These are phyloP conservation scores for Entoloma clypeatum DNA, from an alignment of 1,284 basidiomycete genomes.

Conservation along the genomic window DNA sequence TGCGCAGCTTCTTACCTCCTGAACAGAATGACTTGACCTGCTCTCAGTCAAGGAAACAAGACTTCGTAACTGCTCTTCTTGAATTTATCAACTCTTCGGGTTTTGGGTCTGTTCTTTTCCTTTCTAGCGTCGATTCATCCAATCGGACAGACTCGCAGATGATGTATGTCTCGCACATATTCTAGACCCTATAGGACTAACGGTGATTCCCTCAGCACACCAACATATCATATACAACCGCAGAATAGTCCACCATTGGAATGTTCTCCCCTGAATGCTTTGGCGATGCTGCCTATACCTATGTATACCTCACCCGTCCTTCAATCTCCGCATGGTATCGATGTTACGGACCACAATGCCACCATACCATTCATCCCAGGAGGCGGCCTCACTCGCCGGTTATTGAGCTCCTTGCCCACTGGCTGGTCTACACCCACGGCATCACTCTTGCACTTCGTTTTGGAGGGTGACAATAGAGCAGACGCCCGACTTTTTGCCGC, in stretches of 20 bases:
- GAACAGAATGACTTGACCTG: conserved; percentile 1
- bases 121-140: conserved; percentile 72
- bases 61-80: conserved; percentile 56
- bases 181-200: conserved; percentile 11
- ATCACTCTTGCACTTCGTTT: conserved; percentile 59
- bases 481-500: conserved; percentile 66
- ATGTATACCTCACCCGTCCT: conserved; percentile 44
- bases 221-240: conserved; percentile 54
- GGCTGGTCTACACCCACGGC: conserved; percentile 56
- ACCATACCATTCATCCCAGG: conserved; percentile 72
- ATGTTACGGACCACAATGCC: conserved; percentile 22
- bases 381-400: conserved; percentile 65
- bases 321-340: conserved; percentile 32
- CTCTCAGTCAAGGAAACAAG: conserved; percentile 59
- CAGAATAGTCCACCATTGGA: conserved; percentile 34
- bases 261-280: conserved; percentile 36
- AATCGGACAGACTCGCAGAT: conserved; percentile 75
- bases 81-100: conserved; percentile 49
- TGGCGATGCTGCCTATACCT: conserved; percentile 45
- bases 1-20: conserved; percentile 23
- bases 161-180: conserved; percentile 44
- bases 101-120: conserved; percentile 52
- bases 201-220: conserved; percentile 39
- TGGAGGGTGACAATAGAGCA: conserved; percentile 75
- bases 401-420: conserved; percentile 53